Conservation (phyloP, 177 flowering plant genomes). For the Vitis hybrid region DNA sequence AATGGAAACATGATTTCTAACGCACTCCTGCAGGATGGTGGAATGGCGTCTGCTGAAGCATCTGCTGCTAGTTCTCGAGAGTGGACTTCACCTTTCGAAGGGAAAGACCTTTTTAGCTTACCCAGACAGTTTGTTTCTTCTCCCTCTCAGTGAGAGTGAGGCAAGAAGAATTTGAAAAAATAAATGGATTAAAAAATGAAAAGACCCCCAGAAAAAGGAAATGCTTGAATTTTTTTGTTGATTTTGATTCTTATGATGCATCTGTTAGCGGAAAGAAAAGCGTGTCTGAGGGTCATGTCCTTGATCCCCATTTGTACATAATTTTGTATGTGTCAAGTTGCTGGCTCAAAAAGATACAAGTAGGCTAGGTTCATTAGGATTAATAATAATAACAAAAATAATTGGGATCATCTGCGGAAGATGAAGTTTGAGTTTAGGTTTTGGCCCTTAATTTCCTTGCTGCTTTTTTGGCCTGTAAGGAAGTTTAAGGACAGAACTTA, state of each 20-base stretch:
- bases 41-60: conserved; percentile 21
- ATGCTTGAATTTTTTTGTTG: conserved; percentile 31
- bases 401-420: too few relatives aligned
- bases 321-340: background rate
- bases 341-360: too few relatives aligned
- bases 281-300: conserved; percentile 2
- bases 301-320: background rate
- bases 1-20: conserved; percentile 31
- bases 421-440: too few relatives aligned
- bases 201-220: conserved; percentile 8
- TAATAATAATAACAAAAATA: too few relatives aligned
- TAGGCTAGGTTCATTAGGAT: too few relatives aligned
- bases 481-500: too few relatives aligned
- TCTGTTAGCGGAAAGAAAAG: background rate
- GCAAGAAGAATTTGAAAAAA: conserved; percentile 10
- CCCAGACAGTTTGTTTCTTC: conserved; percentile 84
- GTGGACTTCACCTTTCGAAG: conserved; percentile 91
- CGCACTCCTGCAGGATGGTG: conserved; percentile 49
- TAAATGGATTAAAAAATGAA: conserved; percentile 8
- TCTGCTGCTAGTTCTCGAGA: conserved; percentile 49
- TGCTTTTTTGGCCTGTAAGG: too few relatives aligned
- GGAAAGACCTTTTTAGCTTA: conserved; percentile 73
- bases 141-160: conserved; percentile 50
- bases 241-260: conserved; percentile 23
- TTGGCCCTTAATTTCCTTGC: too few relatives aligned